Percentiles rank a stretch among this genome's conserved stretches.
Conservation (phyloP, 1,139 yeast genomes). For the Suhomyces kunorum region DNA sequence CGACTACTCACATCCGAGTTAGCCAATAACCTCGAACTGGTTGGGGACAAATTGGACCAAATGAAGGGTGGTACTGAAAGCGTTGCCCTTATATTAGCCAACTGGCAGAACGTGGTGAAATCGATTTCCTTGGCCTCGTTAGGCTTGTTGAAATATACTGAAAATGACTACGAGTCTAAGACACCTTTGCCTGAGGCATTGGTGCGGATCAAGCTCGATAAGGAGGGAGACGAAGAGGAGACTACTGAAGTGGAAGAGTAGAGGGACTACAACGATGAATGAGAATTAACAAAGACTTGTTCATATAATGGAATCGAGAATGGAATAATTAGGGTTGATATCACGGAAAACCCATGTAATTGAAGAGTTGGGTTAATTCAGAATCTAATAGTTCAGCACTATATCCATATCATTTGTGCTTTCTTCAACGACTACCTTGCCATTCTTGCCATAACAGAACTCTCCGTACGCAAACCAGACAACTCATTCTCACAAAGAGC, state of each 20-base stretch:
- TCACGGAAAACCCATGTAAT: too few species aligned
- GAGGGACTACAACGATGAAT: too few species aligned
- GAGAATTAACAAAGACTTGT: background rate
- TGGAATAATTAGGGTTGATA: too few species aligned
- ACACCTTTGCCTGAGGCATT: conserved; percentile 54
- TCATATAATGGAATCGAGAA: background rate
- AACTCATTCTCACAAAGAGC: background rate
- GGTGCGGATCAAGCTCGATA: conserved; percentile 61
- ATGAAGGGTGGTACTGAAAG: conserved; percentile 62
- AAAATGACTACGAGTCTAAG: conserved; percentile 44
- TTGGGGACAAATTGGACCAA: conserved; percentile 49
- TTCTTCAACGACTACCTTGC: too few species aligned
- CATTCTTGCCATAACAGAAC: too few species aligned
- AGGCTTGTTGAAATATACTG: conserved; percentile 51
- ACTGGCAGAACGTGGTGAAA: conserved; percentile 70
- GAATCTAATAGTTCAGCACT: too few species aligned
- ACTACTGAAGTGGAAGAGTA: conserved; percentile 17
- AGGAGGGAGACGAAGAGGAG: conserved; percentile 26
- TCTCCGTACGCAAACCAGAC: too few species aligned
- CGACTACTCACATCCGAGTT: conserved; percentile 49
- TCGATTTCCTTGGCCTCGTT: conserved; percentile 69
- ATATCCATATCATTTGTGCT: too few species aligned
- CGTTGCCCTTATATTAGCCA: conserved; percentile 55
- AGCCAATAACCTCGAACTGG: conserved; percentile 48
- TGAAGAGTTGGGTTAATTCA: too few species aligned